phyloP scores from a whole-genome alignment of 1,284 basidiomycete genomes.

The Trichosporon asahii region DNA sequence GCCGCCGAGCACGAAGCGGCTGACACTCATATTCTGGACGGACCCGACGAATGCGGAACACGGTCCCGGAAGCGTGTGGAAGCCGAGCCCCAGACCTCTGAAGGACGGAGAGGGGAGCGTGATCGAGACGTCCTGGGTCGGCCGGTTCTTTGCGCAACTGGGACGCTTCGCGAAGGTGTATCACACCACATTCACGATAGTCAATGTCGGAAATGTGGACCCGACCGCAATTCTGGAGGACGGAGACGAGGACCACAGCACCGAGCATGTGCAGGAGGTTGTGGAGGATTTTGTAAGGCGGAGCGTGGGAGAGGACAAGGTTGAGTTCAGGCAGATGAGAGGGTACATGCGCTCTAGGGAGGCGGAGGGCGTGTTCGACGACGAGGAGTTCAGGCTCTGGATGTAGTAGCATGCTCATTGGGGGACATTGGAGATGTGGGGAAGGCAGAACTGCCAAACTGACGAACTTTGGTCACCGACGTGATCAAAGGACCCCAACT shows the following conservation, averaged over 20 bases:
- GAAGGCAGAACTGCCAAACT: background rate
- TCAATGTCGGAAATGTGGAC: background rate
- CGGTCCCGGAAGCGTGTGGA: background rate
- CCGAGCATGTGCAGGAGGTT: background rate
- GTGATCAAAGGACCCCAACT: no score
- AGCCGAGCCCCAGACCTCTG: background rate
- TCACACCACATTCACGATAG: background rate
- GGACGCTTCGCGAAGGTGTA: background rate
- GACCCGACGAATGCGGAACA: background rate
- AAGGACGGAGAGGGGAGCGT: background rate
- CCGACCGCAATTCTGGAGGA: background rate
- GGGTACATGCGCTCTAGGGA: background rate
- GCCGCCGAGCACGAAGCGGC: background rate
- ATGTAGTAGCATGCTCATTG: background rate
- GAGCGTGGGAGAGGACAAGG: background rate
- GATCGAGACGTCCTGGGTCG: background rate
- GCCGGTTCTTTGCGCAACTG: background rate
- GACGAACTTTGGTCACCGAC: background rate
- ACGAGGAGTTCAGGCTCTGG: background rate
- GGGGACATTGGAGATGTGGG: background rate
- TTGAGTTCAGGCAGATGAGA: background rate
- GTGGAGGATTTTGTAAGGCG: background rate
- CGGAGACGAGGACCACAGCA: background rate
- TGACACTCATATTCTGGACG: constrained; percentile 10
- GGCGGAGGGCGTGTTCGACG: constrained; percentile 10